Base-by-base conservation (phyloP, 2,329 filamentous ascomycete species). In the Tolypocladium nubicola region DNA sequence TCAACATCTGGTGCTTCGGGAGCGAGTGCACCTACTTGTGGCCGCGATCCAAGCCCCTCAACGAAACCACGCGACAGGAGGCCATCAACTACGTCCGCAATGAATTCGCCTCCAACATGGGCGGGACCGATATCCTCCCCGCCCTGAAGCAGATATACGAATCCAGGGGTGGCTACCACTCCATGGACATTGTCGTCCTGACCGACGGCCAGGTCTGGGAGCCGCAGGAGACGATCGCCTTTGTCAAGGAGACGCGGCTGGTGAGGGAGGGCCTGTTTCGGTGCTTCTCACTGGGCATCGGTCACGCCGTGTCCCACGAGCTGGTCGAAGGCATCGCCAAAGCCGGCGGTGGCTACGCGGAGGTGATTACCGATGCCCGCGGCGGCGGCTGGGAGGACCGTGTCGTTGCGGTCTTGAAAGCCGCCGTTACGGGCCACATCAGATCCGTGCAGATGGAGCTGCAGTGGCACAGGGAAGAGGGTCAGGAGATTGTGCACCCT, bases 251-350 rank as follows among this genome's bases (percentile, higher is more conserved):
- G 11, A 54, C 19, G n/a, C 23, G 56, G n/a, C 39, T 38, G 21
- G 35, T 13, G 8, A 38, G 19, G 19, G 56, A 55, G 39, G 69
- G 70, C 1, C 72, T 74, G 1, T 73, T 81, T 21, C 75, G 82
- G 0, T 77, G 85, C 60, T 86, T 84, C 59, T 75, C 77, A 1
- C 70, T 83, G 39, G 83, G 82, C 1, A 80, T 86, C 54, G 83
- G 82, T 0, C 62, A 70, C 35, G 71, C 70, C 6, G 80, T 79
- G 10, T 84, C 81, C 1, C 77, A 81, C 62, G 74, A 80, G 1
- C 69, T 86, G 3, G 76, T 85, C 13, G 79, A 85, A 63, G 82
- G 82, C 1, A 73, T 85, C 57, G 82, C 82, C 21, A 74, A 76
- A 54, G 76, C 78, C 14, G 83, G 82, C 0, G 79, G 81, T 55